Evolutionary conservation across 2,329 filamentous ascomycete species (phyloP).

Genomic region (Fusarium marasasianum): DNA sequence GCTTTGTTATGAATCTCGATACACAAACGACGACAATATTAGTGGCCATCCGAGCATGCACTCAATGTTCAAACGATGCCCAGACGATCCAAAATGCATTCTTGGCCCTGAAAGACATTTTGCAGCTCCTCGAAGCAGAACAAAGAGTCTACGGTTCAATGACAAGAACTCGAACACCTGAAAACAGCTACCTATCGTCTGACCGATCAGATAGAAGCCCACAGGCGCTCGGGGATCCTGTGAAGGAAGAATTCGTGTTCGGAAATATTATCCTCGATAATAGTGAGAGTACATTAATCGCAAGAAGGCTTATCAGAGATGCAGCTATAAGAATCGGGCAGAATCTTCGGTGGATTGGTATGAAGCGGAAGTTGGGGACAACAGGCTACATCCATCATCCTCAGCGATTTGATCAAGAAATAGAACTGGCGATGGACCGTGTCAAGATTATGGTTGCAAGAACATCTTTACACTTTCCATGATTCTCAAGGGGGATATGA

Average conservation of each 20-base stretch:
- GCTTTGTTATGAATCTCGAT: neutral
- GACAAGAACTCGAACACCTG: neutral
- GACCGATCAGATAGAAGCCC: accelerated
- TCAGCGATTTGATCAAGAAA: neutral
- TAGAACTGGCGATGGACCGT: neutral
- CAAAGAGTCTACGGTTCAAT: neutral
- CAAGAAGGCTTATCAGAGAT: neutral
- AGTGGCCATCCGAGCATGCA: neutral
- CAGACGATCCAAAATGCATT: neutral
- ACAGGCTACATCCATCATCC: neutral
- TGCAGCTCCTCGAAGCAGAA: neutral
- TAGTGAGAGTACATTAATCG: accelerated
- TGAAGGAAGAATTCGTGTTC: neutral
- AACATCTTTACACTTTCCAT: neutral
- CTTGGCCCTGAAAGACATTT: neutral
- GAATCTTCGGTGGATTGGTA: neutral
- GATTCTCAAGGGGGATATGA: too few species aligned
- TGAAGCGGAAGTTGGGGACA: neutral
- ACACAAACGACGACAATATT: neutral
- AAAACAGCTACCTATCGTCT: too few species aligned
- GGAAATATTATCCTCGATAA: neutral
- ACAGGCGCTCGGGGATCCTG: accelerated
- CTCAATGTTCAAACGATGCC: neutral
- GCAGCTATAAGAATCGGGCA: neutral
- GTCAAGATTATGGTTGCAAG: neutral